Conservation (phyloP, 495 filamentous ascomycete species). For the Pyrenula aspistea region DNA sequence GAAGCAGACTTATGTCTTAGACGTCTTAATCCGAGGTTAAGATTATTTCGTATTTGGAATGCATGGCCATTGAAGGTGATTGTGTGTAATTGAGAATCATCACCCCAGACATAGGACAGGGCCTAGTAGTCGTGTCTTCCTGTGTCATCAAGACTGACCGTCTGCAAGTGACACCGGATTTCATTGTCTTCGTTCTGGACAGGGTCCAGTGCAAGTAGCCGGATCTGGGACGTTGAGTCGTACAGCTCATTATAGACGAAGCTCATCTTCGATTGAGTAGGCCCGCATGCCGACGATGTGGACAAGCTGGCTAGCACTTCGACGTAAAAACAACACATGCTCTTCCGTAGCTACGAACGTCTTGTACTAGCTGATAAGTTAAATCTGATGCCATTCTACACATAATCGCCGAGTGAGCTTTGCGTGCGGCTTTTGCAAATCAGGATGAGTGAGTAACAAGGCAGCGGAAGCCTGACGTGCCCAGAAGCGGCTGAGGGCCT, state of each 20-base stretch:
- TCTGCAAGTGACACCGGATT: neutral
- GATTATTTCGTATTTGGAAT: neutral
- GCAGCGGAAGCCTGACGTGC: too few relatives aligned
- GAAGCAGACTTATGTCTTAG: neutral
- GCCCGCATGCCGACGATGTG: too few relatives aligned
- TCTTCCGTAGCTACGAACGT: too few relatives aligned
- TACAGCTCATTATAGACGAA: neutral
- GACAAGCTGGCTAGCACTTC: too few relatives aligned
- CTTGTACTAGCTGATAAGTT: too few relatives aligned
- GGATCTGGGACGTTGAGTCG: neutral
- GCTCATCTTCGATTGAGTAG: neutral
- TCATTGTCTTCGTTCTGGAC: neutral
- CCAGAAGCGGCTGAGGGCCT: too few relatives aligned
- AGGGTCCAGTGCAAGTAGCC: neutral
- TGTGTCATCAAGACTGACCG: neutral
- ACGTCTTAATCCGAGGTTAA: neutral
- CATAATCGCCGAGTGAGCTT: too few relatives aligned
- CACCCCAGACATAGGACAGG: neutral
- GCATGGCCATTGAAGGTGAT: neutral
- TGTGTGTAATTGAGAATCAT: neutral
- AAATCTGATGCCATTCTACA: too few relatives aligned
- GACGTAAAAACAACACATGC: too few relatives aligned
- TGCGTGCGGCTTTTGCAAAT: too few relatives aligned
- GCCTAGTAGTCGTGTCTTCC: neutral
- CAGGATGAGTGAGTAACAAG: too few relatives aligned